These are phyloP conservation scores for Leptographium lundbergii DNA, from an alignment of 2,329 filamentous ascomycete species.

Conservation along the genomic window DNA sequence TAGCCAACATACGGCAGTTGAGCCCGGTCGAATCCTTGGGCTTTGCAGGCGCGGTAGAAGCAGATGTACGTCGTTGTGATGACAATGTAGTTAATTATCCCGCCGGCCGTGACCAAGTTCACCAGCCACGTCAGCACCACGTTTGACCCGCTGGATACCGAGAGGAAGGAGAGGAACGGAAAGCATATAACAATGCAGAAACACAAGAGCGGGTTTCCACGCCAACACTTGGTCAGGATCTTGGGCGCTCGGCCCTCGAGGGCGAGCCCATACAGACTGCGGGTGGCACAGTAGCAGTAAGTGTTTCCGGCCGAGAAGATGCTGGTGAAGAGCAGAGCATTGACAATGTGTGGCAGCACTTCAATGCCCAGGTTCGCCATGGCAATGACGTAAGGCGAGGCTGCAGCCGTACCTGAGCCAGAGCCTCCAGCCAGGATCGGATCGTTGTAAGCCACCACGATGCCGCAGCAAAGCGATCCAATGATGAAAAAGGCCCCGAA, in stretches of 20 bases:
- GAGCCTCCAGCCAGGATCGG: conserved; percentile 27
- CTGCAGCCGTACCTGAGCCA: conserved; percentile 29
- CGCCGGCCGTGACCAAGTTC: conserved; percentile 29
- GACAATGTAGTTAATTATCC: conserved; percentile 30
- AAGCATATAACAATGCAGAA: conserved; percentile 24
- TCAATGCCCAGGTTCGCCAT: conserved; percentile 38
- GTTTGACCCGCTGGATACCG: conserved; percentile 21
- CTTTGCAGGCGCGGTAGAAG: conserved; percentile 24
- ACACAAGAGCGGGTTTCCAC: conserved; percentile 28
- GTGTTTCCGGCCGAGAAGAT: conserved; percentile 49
- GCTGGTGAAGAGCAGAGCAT: conserved; percentile 45
- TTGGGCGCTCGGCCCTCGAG: conserved; percentile 28
- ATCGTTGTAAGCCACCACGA: conserved; percentile 51
- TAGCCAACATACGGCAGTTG: conserved; percentile 25
- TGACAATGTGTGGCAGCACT: conserved; percentile 43
- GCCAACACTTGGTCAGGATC: conserved; percentile 21
- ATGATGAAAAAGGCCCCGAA: conserved; percentile 58
- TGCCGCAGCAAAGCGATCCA: conserved; percentile 52
- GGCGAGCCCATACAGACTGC: conserved; percentile 26
- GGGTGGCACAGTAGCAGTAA: conserved; percentile 36
- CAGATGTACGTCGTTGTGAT: conserved; percentile 26
- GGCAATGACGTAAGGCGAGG: conserved; percentile 38
- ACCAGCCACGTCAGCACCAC: conserved; percentile 30
- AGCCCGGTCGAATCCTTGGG: conserved; percentile 21
- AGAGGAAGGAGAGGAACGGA: conserved; percentile 26